Evolutionary conservation across 306 rosid species (phyloP).

Genomic region (Adenanthera pavonina): DNA sequence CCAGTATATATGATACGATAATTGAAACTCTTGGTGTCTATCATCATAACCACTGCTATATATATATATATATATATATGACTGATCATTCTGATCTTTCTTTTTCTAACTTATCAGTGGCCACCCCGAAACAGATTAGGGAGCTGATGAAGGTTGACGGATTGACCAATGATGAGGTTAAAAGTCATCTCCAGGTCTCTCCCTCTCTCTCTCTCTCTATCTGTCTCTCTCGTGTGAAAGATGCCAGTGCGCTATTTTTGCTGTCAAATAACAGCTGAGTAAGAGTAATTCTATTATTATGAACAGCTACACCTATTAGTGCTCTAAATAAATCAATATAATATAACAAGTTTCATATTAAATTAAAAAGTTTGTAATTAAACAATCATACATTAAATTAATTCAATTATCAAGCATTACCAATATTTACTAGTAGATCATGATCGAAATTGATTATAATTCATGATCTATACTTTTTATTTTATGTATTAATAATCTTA

Average conservation of each 20-base stretch:
- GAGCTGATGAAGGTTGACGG: conserved; percentile 99
- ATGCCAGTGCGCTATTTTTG: not conserved
- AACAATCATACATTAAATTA: too few relatives aligned
- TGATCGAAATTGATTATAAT: not conserved
- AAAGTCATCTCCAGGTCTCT: conserved; percentile 97
- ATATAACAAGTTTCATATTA: not conserved
- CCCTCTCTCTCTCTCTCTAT: conserved; percentile 7
- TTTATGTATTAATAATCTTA: not conserved
- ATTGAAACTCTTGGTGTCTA: not conserved
- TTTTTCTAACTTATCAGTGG: conserved; percentile 45
- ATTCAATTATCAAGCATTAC: not conserved
- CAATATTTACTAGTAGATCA: not conserved
- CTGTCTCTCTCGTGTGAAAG: not conserved
- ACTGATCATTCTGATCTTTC: not conserved
- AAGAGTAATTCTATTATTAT: too few relatives aligned
- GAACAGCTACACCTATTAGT: not conserved
- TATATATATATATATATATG: too few relatives aligned
- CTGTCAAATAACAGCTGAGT: not conserved
- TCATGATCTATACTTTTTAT: too few relatives aligned
- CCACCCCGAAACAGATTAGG: conserved; percentile 97
- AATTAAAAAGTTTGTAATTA: not conserved
- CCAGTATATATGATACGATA: not conserved
- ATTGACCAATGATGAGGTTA: conserved; percentile 99
- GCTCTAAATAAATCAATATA: too few relatives aligned
- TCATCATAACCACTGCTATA: not conserved